Conservation (phyloP, 148 eudicot species). For the Arctostaphylos glauca region DNA sequence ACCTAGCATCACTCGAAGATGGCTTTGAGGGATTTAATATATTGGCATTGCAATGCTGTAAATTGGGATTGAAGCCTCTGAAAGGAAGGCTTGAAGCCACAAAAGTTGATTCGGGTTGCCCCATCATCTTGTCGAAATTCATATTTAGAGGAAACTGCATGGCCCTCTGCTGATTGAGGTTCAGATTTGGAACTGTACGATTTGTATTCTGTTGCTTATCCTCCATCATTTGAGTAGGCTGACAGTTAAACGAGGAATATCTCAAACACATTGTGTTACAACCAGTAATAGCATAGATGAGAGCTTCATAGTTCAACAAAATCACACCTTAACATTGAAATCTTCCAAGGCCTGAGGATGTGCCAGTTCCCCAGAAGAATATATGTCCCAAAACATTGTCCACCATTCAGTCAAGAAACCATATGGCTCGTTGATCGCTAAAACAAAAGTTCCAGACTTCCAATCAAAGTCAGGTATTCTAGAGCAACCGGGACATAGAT, state of each 20-base stretch:
- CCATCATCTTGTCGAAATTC: neutral
- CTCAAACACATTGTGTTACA: neutral
- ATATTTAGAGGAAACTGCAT: neutral
- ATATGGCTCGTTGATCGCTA: neutral
- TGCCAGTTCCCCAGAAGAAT: conserved; percentile 11
- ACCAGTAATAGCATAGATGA: neutral
- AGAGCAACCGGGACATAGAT: neutral
- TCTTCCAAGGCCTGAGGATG: conserved; percentile 5
- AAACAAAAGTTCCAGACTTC: neutral
- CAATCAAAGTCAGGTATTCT: neutral
- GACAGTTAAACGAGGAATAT: conserved; percentile 10
- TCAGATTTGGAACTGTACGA: neutral
- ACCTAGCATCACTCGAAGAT: conserved; percentile 19
- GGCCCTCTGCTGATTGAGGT: neutral
- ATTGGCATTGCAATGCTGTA: neutral
- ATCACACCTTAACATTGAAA: conserved; percentile 5
- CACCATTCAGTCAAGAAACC: conserved; percentile 15
- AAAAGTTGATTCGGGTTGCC: neutral
- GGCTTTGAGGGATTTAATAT: conserved; percentile 11
- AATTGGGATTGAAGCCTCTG: neutral
- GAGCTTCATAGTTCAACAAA: neutral
- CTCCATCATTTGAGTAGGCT: conserved; percentile 20
- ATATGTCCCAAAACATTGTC: conserved; percentile 21
- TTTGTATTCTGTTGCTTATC: neutral
- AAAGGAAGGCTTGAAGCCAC: neutral